These are phyloP conservation scores for Boletus pseudopeckii DNA, from an alignment of 768 basidiomycete genomes.

Conservation along the genomic window DNA sequence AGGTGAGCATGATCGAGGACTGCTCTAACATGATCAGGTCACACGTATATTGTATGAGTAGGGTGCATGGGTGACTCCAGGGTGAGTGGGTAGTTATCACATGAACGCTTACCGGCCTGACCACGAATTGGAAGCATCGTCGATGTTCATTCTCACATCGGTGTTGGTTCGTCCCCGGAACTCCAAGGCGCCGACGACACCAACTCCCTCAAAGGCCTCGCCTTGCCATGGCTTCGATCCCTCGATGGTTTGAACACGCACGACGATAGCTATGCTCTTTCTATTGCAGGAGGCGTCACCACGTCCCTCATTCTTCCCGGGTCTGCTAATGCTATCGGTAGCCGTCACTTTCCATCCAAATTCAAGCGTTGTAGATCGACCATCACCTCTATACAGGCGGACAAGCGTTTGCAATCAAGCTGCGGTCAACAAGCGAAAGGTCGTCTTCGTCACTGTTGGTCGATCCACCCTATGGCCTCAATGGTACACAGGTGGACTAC, in stretches of 20 bases:
- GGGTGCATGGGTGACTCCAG: slow-evolving; percentile 68
- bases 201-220: slow-evolving; percentile 45
- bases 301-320: slow-evolving; percentile 77
- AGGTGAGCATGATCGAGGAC: slow-evolving; percentile 14
- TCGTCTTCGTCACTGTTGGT: slow-evolving; percentile 65
- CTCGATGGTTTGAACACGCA: slow-evolving; percentile 76
- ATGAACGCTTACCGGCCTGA: not conserved
- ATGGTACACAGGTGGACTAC: slow-evolving; percentile 33
- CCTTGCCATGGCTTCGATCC: slow-evolving; percentile 62
- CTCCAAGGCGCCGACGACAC: slow-evolving; percentile 46
- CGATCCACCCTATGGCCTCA: slow-evolving; percentile 64
- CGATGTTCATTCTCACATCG: slow-evolving; percentile 59
- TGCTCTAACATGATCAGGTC: not conserved
- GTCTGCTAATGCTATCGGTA: slow-evolving; percentile 58
- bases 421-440: slow-evolving; percentile 66
- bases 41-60: slow-evolving; percentile 20
- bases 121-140: slow-evolving; percentile 35
- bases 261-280: slow-evolving; percentile 55
- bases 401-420: slow-evolving; percentile 75
- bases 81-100: slow-evolving; percentile 12
- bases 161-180: slow-evolving; percentile 37
- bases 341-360: not conserved
- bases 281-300: slow-evolving; percentile 69
- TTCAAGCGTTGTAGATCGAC: not conserved
- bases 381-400: slow-evolving; percentile 45